phyloP scores from a whole-genome alignment of 2,329 filamentous ascomycete genomes.

The Alternaria triticina region DNA sequence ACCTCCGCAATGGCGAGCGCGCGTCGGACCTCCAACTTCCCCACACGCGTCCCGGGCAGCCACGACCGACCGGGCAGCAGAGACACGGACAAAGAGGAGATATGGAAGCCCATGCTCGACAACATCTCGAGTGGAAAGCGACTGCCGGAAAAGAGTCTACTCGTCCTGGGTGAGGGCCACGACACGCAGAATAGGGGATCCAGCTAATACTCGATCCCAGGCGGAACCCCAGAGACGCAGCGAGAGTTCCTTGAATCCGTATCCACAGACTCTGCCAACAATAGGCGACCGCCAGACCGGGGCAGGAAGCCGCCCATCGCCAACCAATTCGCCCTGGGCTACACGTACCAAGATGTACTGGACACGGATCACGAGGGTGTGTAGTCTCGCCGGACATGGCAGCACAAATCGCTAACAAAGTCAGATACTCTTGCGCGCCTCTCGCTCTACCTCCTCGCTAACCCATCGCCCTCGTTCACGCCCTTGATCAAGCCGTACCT shows the following conservation, averaged over 20 bases:
- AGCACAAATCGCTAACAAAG: slow-evolving; percentile 11
- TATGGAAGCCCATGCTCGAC: slow-evolving; percentile 94
- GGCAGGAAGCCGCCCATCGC: slow-evolving; percentile 74
- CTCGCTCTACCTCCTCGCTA: slow-evolving; percentile 87
- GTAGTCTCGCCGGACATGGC: slow-evolving; percentile 16
- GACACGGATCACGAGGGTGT: slow-evolving; percentile 91
- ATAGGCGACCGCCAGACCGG: slow-evolving; percentile 60
- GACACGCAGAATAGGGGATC: slow-evolving; percentile 16
- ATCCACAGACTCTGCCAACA: slow-evolving; percentile 46
- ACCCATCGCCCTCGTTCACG: slow-evolving; percentile 80
- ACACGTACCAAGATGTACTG: slow-evolving; percentile 93
- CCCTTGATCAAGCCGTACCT: slow-evolving; percentile 84
- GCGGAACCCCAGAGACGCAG: slow-evolving; percentile 82
- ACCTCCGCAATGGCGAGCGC: slow-evolving; percentile 45
- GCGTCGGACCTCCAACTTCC: slow-evolving; percentile 41
- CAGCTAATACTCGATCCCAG: slow-evolving; percentile 52
- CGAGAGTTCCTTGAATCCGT: slow-evolving; percentile 75
- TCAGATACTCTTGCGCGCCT: slow-evolving; percentile 87
- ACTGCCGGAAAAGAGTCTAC: slow-evolving; percentile 87
- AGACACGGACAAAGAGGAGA: slow-evolving; percentile 76
- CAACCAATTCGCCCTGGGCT: slow-evolving; percentile 90
- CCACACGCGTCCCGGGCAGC: slow-evolving; percentile 27
- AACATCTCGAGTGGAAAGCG: slow-evolving; percentile 88
- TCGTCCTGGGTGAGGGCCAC: slow-evolving; percentile 73
- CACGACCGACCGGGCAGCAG: slow-evolving; percentile 57